Base-by-base conservation (phyloP, 192 early-diverging fungal genomes). In the Umbelopsis vinacea region DNA sequence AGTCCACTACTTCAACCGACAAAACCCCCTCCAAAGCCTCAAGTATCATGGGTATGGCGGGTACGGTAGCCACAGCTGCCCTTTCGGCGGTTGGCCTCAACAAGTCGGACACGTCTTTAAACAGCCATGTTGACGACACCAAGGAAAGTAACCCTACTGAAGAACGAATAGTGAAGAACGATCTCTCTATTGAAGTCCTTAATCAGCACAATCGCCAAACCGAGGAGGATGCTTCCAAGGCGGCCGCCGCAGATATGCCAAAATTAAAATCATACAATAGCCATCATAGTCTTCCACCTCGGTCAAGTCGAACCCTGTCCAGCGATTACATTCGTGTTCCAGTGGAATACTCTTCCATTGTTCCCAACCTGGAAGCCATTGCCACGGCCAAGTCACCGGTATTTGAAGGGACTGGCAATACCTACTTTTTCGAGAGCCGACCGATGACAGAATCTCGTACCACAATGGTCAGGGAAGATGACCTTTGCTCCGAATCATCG, bases 1-100 rank as follows among this genome's bases (percentile, higher is more conserved):
- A 15, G 19, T 46, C 22, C 15, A 48, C 33, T 10, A 37, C 3
- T 43, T 47, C 46, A 21, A 46, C 40, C 0, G 40, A 68, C 10
- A 48, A 68, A 6, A 15, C 14, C 14, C 46, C 66, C 46, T 46
- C n/a, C 22, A 68, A 68, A 68, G 46, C 67, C 1, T 35, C 71
- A 14, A 60, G 53, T 23, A 72, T 72, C 43, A 46, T 72, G 1
- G 43, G 43, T 7, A 72, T 72, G 54, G 71, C 71, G 15, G 71
- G 71, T 35, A 72, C 43, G 19, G 71, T 72, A 15, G 71, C 71
- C n/a, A 72, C 52, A 2, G 71, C 71, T 9, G 71, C 71, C 0
- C 54, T 72, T 52, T 57, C 50, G 26, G 71, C 55, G 4, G 55
- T 72, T 38, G 52, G 71, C 4, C 17, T 70, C 3, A 54, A 52